These are phyloP conservation scores for Coemansia sp. DNA, from an alignment of 371 early-diverging fungal species.

Conservation along the genomic window DNA sequence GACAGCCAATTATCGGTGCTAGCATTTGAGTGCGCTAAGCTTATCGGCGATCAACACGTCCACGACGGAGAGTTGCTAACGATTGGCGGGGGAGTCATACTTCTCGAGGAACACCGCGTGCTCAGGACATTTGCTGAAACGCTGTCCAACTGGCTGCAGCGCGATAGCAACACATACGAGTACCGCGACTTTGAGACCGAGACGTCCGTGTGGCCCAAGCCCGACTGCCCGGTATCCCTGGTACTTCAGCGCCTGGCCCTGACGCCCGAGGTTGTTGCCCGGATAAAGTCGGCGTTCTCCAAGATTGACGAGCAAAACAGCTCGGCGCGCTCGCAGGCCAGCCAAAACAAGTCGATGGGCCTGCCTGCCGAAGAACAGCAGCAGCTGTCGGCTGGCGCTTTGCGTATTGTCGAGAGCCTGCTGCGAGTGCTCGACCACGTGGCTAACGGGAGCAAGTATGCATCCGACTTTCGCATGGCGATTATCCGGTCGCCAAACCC, in stretches of 20 bases:
- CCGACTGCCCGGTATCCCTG: conserved; percentile 1
- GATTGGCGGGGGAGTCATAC: not conserved
- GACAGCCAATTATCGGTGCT: conserved; percentile 52
- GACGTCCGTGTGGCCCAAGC: conserved; percentile 44
- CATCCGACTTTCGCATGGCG: conserved; percentile 35
- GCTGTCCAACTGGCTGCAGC: conserved; percentile 23
- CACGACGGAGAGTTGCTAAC: too few relatives aligned
- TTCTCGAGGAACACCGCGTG: conserved; percentile 41
- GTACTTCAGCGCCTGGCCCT: conserved; percentile 20
- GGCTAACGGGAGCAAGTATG: conserved; percentile 3
- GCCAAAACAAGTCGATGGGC: not conserved
- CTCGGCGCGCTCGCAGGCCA: conserved; percentile 2
- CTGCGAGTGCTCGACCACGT: conserved; percentile 23
- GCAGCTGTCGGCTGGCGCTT: not conserved
- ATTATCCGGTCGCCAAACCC: conserved; percentile 19
- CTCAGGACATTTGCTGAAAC: conserved; percentile 24
- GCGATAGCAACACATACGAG: conserved; percentile 14
- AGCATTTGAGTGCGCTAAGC: conserved; percentile 48
- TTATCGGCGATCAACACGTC: conserved; percentile 24
- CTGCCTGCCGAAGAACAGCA: not conserved
- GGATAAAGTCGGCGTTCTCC: conserved; percentile 3
- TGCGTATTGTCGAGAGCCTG: conserved; percentile 15
- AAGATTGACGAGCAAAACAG: conserved; percentile 21
- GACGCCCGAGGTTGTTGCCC: conserved; percentile 3
- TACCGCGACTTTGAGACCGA: conserved; percentile 31